phyloP scores from a whole-genome alignment of 148 eudicot genomes.

The Chenopodium album region DNA sequence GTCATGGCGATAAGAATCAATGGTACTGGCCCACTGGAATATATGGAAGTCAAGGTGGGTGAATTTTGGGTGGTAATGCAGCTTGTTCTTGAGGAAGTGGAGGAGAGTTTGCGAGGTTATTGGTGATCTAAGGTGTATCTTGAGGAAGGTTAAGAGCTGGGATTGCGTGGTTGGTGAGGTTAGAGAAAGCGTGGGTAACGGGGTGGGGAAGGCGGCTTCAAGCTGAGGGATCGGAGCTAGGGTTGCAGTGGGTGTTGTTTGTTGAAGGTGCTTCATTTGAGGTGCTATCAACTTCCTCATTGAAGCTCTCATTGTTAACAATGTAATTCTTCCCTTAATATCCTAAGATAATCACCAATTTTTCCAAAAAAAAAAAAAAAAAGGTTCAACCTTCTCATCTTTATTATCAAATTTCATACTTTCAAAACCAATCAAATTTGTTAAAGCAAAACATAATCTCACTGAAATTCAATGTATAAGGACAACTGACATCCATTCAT shows the following conservation, averaged over 20 bases:
- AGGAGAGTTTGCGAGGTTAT: slow-evolving; percentile 61
- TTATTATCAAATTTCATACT: neutral
- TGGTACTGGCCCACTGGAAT: slow-evolving; percentile 65
- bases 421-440: neutral
- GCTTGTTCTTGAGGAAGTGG: slow-evolving; percentile 61
- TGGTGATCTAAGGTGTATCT: slow-evolving; percentile 55
- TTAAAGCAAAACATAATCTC: neutral
- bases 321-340: neutral
- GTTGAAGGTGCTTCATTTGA: slow-evolving; percentile 18
- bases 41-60: slow-evolving; percentile 75
- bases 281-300: slow-evolving; percentile 24
- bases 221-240: neutral
- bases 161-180: slow-evolving; percentile 47
- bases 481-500: neutral
- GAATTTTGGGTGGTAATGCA: slow-evolving; percentile 77
- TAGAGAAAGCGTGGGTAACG: slow-evolving; percentile 40
- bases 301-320: slow-evolving; percentile 17
- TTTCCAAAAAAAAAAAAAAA: too few relatives aligned
- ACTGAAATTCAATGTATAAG: neutral
- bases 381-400: neutral
- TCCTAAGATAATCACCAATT: neutral
- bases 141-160: slow-evolving; percentile 57
- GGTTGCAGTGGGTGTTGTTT: slow-evolving; percentile 4
- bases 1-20: slow-evolving; percentile 84
- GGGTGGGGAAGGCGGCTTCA: slow-evolving; percentile 33